Percentiles rank a stretch among this genome's conserved stretches.
These are phyloP conservation scores for Desmodesmus armatus DNA, from an alignment of 139 green algal genomes.

Conservation along the genomic window DNA sequence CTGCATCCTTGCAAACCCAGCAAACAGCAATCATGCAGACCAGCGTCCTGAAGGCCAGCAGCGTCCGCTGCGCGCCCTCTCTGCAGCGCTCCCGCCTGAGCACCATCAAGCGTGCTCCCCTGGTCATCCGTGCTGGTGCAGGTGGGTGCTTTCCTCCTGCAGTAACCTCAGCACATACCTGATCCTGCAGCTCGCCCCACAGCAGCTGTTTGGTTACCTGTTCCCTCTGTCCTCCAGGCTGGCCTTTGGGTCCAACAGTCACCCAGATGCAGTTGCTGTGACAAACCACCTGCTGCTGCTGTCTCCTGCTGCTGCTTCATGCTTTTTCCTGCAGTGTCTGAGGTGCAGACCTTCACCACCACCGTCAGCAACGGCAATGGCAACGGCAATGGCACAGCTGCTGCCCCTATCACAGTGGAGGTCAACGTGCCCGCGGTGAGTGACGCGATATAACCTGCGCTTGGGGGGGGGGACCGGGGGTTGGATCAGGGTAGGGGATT, in stretches of 20 bases:
- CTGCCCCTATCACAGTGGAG: conserved; percentile 22
- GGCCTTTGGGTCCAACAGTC: no score
- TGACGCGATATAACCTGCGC: no score
- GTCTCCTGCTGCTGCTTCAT: no score
- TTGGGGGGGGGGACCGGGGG: not conserved
- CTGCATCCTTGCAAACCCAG: not conserved
- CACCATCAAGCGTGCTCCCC: conserved; percentile 11
- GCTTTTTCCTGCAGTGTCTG: conserved; percentile 3
- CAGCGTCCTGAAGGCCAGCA: conserved; percentile 11
- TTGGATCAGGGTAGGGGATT: no score
- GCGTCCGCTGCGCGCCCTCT: not conserved
- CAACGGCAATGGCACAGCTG: not conserved
- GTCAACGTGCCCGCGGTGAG: conserved; percentile 41
- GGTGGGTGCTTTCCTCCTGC: no score
- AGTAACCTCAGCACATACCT: no score
- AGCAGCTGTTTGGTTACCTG: no score
- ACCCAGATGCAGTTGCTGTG: no score
- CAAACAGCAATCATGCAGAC: conserved; percentile 31
- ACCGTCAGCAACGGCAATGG: conserved; percentile 1
- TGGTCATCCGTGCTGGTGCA: conserved; percentile 15
- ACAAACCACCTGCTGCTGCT: not conserved
- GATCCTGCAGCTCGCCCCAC: no score
- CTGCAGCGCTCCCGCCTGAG: conserved; percentile 32
- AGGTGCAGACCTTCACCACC: conserved; percentile 13
- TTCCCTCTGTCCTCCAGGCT: no score